Conservation (phyloP, 768 basidiomycete species). For the Calocera cornea region DNA sequence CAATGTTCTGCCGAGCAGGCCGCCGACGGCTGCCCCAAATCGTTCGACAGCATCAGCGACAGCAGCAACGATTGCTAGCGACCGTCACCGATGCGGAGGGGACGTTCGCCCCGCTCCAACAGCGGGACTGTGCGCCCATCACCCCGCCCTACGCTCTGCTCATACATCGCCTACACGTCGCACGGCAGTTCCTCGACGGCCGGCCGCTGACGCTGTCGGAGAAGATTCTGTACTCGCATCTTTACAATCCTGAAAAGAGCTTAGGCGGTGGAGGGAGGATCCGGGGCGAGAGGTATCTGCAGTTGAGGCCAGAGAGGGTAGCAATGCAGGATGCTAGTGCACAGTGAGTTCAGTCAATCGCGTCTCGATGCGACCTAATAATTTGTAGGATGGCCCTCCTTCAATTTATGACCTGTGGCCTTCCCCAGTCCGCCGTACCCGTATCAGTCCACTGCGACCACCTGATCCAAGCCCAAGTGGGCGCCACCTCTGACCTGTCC, state of each 20-base stretch:
- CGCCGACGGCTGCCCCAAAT: too few relatives aligned
- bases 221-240: constrained; percentile 92
- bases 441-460: constrained; percentile 88
- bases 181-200: constrained; percentile 51
- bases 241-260: constrained; percentile 61
- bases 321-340: constrained; percentile 95
- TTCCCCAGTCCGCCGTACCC: constrained; percentile 63
- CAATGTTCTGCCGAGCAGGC: too few relatives aligned
- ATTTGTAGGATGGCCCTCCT: constrained; percentile 67
- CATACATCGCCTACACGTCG: constrained; percentile 52
- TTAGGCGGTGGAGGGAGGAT: constrained; percentile 52
- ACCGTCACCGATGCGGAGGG: constrained; percentile 10
- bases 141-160: constrained; percentile 73
- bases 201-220: constrained; percentile 87
- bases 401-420: constrained; percentile 96
- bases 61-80: too few relatives aligned
- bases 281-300: constrained; percentile 79
- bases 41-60: too few relatives aligned
- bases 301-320: constrained; percentile 81
- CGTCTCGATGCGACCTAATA: not conserved
- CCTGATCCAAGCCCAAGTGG: constrained; percentile 84
- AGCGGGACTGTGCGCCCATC: constrained; percentile 55
- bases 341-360: constrained; percentile 56
- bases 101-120: constrained; percentile 26
- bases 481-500: constrained; percentile 77